A percentile compares a stretch with the other conserved stretches of the same genome.
phyloP scores from a whole-genome alignment of 805 yeast species.

The Starmerella geochares region DNA sequence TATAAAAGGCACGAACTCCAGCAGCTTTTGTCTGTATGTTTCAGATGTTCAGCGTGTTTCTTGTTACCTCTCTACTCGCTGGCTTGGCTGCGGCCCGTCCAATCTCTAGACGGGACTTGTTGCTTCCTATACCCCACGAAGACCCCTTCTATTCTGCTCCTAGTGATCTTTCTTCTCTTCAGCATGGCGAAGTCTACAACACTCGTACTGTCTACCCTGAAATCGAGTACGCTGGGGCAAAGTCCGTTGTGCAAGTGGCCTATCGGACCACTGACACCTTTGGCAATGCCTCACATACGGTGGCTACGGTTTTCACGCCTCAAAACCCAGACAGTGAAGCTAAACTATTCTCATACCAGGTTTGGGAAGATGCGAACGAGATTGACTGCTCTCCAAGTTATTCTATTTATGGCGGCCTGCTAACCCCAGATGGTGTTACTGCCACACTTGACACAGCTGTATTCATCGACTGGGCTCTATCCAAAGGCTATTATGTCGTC shows the following conservation, averaged over 20 bases:
- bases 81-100: not conserved
- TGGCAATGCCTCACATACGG: not conserved
- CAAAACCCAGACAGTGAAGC: not conserved
- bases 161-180: not conserved
- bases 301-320: not conserved
- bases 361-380: constrained; percentile 24
- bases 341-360: constrained; percentile 24
- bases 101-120: not conserved
- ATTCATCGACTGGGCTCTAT: constrained; percentile 14
- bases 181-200: constrained; percentile 13
- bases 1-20: too few species aligned
- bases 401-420: constrained; percentile 14
- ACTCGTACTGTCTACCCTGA: not conserved
- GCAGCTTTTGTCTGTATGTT: too few species aligned
- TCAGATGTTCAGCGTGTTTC: not conserved
- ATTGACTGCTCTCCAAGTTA: constrained; percentile 27
- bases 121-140: constrained; percentile 7
- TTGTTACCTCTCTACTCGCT: not conserved
- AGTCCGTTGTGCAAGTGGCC: constrained; percentile 1
- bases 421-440: constrained; percentile 9
- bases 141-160: constrained; percentile 20
- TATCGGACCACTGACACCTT: not conserved
- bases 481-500: constrained; percentile 16
- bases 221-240: not conserved
- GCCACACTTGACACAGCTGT: too few species aligned